Base-by-base conservation (phyloP, 257 asterid genomes). In the Solanum ossicruentum region DNA sequence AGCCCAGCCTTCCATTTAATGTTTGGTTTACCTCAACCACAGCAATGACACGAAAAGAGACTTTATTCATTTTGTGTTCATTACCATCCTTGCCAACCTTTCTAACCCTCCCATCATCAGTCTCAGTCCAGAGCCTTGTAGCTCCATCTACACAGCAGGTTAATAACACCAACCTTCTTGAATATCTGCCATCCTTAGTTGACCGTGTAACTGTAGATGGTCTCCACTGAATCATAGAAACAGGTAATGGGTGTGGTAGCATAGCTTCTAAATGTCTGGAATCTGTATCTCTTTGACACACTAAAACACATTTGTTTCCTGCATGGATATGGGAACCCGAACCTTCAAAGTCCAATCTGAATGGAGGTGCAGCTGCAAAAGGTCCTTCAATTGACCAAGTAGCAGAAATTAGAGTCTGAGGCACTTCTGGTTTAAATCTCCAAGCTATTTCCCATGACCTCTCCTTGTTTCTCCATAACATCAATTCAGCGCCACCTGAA, bases 101-200 rank as follows among this genome's bases (percentile, higher is more conserved):
- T 88, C 89, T 93, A 83, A 87, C 86, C 93, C 92, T 91, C 86
- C 95, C 96, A 89, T 94, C 97, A 89, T 93, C 97, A 90, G 86
- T 90, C 89, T 95, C 97, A 89, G 95, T 93, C 99, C 99, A 97
- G 85, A 97, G 90, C 91, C 98, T 93, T 80, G 91, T 97, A 88
- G 96, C 86, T 80, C 99, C 99, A 89, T 97, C 99, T 26, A 93
- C 75, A 83, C 97, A 93, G 90, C 98, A 91, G 21, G 97, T 93
- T 91, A 95, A 88, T 90, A 97, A 91, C 89, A 93, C 92, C 41
- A 90, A 85, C 87, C 97, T 93, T 81, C 79, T 88, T 21, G 90
- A 88, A 81, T 86, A 90, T 60, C 89, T 85, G 81, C 80, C 91
- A 85, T 88, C 92, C 86, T 87, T 92, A 58, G 54, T 90, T 47